Base-by-base conservation (phyloP, 1,284 basidiomycete species). In the Cryptococcus sp. region DNA sequence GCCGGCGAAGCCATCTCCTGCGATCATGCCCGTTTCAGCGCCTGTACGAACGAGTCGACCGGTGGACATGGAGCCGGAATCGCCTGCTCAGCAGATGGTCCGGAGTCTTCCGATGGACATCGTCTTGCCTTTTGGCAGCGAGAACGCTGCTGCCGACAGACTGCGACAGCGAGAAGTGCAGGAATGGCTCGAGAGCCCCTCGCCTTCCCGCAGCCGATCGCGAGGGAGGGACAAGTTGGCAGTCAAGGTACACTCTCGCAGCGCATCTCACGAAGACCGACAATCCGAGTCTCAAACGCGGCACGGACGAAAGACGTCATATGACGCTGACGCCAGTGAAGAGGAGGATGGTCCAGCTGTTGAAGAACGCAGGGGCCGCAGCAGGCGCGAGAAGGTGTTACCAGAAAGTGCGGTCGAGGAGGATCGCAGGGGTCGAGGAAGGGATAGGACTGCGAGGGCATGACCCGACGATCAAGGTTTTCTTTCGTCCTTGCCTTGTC, bases 71-170 rank as follows among this genome's bases (percentile, higher is more conserved):
- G 47, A 47, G 20, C 54, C 50, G 16, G 52, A 58, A 22, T 55
- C 50, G 27, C 64, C 58, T 15, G 60, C 62, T 19, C 58, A 65
- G 30, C 63, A 73, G 43, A 59, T 76, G 48, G 76, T 77, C 25
- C 61, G 72, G 46, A 71, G 69, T 51, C 58, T 77, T 1, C 76
- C 76, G 6, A 70, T 77, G 70, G 69, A 77, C 59, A 77, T 77
- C 55, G 65, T 70, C 27, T 43, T 72, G 17, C 69, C 69, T 11
- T 35, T 60, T 0, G 62, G 60, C 35, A 60, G 57, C 22, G 63
- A 65, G 1, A 61, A 55, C 20, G 57, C 52, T 11, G 49, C 61
- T 11, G 60, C 59, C 42, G 66, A 72, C 47, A 56, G 67, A 17
- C 51, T 57, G 38, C 55, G 68, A n/a, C 63, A 68, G 47, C 59